Evolutionary conservation across 176 grass and related monocot genomes (phyloP).

Genomic region (Tillandsia fasciculata): DNA sequence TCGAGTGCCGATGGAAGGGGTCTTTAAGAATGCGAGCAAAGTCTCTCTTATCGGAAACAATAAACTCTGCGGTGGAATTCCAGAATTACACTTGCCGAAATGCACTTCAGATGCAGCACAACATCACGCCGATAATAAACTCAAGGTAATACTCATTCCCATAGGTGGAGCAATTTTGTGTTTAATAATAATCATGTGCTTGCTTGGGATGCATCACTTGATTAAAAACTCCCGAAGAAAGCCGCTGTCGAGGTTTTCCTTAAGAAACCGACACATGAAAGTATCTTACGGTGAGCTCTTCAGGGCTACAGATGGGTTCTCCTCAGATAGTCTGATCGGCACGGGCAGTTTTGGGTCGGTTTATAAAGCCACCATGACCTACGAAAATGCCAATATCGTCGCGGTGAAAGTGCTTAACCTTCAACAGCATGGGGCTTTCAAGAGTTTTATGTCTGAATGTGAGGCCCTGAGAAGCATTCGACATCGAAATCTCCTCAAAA

Average conservation of each 20-base stretch:
- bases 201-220: not conserved
- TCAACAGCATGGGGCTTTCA: slow-evolving; percentile 26
- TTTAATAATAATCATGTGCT: slow-evolving; percentile 3
- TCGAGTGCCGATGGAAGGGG: slow-evolving; percentile 25
- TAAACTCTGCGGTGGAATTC: slow-evolving; percentile 31
- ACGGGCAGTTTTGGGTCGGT: slow-evolving; percentile 26
- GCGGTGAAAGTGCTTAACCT: slow-evolving; percentile 50
- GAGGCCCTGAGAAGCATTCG: slow-evolving; percentile 32
- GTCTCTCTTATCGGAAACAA: slow-evolving; percentile 22
- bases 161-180: slow-evolving; percentile 5
- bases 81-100: slow-evolving; percentile 28
- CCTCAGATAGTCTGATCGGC: slow-evolving; percentile 33
- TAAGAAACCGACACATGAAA: slow-evolving; percentile 4
- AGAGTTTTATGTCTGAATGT: slow-evolving; percentile 54
- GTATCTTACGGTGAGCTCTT: slow-evolving; percentile 39
- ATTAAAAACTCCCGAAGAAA: not conserved
- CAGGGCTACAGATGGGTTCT: slow-evolving; percentile 41
- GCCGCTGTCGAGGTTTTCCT: not conserved
- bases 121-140: not conserved
- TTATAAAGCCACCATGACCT: slow-evolving; percentile 29
- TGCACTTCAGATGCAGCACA: slow-evolving; percentile 15
- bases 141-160: slow-evolving; percentile 12
- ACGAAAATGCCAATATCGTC: slow-evolving; percentile 15
- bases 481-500: slow-evolving; percentile 47
- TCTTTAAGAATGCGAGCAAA: slow-evolving; percentile 28